These are phyloP conservation scores for Rickenella mellea DNA, from an alignment of 768 basidiomycete genomes.

Conservation along the genomic window DNA sequence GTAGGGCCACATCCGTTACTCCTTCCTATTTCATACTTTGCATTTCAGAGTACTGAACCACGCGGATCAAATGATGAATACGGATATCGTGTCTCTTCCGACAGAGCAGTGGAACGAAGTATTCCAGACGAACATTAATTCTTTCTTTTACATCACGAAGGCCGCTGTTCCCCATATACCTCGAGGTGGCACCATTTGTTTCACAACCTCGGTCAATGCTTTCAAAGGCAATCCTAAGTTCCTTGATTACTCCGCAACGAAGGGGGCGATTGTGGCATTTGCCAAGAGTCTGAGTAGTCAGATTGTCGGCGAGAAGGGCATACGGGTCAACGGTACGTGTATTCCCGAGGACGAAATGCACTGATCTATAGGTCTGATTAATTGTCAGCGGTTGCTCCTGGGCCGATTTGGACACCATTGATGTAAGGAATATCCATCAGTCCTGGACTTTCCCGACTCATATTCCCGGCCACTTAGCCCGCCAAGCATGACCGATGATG, in stretches of 20 bases:
- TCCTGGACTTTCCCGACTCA: not conserved
- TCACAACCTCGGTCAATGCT: constrained; percentile 35
- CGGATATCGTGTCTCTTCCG: constrained; percentile 24
- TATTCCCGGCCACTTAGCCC: constrained; percentile 6
- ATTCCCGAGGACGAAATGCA: too few relatives aligned
- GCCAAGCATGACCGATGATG: constrained; percentile 26
- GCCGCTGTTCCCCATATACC: constrained; percentile 34
- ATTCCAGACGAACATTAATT: constrained; percentile 28
- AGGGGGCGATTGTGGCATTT: constrained; percentile 42
- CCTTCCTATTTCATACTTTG: not conserved
- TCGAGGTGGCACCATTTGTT: constrained; percentile 32
- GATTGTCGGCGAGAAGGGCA: constrained; percentile 37
- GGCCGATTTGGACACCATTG: constrained; percentile 41
- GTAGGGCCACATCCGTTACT: constrained; percentile 14
- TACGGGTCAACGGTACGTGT: constrained; percentile 33
- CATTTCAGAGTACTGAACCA: constrained; percentile 29
- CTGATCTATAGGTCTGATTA: too few relatives aligned
- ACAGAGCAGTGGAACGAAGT: constrained; percentile 34
- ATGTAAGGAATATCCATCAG: constrained; percentile 13
- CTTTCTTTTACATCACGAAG: constrained; percentile 39
- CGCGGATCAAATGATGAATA: constrained; percentile 32
- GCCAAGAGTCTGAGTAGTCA: constrained; percentile 40
- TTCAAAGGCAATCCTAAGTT: constrained; percentile 36
- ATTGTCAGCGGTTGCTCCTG: constrained; percentile 26
- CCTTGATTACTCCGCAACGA: constrained; percentile 46